Evolutionary conservation across 345 rosid genomes (phyloP).

Genomic region (Citrus medica): DNA sequence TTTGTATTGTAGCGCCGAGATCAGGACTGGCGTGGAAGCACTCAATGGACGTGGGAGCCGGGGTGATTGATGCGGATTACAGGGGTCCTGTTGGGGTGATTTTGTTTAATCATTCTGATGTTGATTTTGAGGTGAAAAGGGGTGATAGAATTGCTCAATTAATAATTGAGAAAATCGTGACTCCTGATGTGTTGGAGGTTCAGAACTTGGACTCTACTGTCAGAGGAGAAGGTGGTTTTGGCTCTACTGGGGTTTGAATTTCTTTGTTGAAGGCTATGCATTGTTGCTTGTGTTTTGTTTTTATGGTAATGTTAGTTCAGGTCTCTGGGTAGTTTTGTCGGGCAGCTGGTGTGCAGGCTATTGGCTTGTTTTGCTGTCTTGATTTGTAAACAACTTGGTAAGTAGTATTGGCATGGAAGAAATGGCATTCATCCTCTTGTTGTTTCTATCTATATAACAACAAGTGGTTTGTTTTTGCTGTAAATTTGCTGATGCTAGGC

Average conservation of each 20-base stretch:
- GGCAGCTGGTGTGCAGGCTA: neutral
- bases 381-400: neutral
- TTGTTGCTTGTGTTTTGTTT: neutral
- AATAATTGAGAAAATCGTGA: slow-evolving; percentile 66
- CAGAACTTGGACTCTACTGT: slow-evolving; percentile 64
- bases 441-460: neutral
- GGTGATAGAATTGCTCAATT: slow-evolving; percentile 76
- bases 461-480: neutral
- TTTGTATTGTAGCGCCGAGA: slow-evolving; percentile 44
- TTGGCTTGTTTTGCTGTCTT: neutral
- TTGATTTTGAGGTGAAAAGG: slow-evolving; percentile 52
- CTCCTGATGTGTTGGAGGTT: slow-evolving; percentile 64
- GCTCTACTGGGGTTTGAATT: slow-evolving; percentile 66
- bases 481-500: neutral
- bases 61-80: slow-evolving; percentile 80
- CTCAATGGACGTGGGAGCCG: slow-evolving; percentile 76
- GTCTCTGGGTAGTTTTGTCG: neutral
- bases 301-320: neutral
- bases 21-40: slow-evolving; percentile 82
- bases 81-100: slow-evolving; percentile 75
- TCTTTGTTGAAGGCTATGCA: neutral
- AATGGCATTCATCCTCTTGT: no score
- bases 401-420: neutral
- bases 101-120: slow-evolving; percentile 63
- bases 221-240: slow-evolving; percentile 84